Conservation (phyloP, 805 yeast species). For the Cyberlindnera suaveolens region DNA sequence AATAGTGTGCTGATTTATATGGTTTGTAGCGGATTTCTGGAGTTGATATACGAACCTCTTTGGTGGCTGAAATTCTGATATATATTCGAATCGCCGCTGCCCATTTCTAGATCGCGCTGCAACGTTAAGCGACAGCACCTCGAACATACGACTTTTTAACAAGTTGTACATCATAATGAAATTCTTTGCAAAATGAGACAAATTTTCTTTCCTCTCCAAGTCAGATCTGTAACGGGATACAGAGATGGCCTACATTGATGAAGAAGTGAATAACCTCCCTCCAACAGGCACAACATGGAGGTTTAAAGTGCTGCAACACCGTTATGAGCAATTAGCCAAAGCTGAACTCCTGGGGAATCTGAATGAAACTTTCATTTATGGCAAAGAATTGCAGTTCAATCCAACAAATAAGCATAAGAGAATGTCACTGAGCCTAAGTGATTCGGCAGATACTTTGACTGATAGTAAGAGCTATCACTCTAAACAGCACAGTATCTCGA, state of each 20-base stretch:
- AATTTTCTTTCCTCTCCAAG: background rate
- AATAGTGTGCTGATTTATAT: too few relatives aligned
- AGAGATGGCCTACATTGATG: background rate
- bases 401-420: background rate
- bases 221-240: background rate
- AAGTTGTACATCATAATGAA: too few relatives aligned
- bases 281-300: slow-evolving; percentile 19
- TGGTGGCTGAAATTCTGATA: too few relatives aligned
- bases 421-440: background rate
- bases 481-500: background rate
- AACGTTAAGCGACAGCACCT: too few relatives aligned
- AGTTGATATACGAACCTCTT: too few relatives aligned
- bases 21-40: too few relatives aligned
- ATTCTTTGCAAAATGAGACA: too few relatives aligned
- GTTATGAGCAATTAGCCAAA: slow-evolving; percentile 3
- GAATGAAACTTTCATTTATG: background rate
- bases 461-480: background rate
- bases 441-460: background rate
- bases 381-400: background rate
- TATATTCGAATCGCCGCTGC: too few relatives aligned
- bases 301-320: slow-evolving; percentile 15
- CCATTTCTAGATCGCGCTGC: too few relatives aligned
- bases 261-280: background rate
- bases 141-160: too few relatives aligned
- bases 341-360: background rate